Evolutionary conservation across 345 rosid genomes (phyloP).

Genomic region (Gossypium anomalum): DNA sequence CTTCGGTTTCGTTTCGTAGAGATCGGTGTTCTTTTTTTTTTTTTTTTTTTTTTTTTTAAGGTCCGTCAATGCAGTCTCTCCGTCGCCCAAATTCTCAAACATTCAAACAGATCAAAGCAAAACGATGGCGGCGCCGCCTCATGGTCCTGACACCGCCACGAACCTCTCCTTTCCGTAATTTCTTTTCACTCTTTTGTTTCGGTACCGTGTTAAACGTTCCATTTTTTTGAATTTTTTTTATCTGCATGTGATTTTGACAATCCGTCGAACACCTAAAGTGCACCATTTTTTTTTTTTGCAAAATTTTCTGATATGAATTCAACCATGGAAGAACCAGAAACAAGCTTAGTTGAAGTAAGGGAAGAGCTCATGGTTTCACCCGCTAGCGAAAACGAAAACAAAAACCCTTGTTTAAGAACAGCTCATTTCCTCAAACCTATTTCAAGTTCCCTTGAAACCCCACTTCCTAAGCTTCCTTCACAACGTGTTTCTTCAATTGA

Average conservation of each 20-base stretch:
- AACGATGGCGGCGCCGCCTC: conserved; percentile 57
- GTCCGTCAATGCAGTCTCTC: too few relatives aligned
- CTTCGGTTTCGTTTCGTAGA: neutral
- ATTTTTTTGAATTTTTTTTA: neutral
- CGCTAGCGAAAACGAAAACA: conserved; percentile 12
- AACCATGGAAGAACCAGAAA: conserved; percentile 13
- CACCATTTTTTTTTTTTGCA: neutral
- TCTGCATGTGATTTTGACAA: neutral
- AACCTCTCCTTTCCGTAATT: conserved; percentile 62
- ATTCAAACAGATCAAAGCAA: neutral
- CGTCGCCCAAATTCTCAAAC: neutral
- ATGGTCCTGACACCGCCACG: conserved; percentile 72
- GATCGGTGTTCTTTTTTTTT: too few relatives aligned
- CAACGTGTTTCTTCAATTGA: neutral
- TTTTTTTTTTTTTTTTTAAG: too few relatives aligned
- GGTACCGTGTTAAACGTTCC: neutral
- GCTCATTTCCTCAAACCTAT: conserved; percentile 28
- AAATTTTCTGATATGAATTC: neutral
- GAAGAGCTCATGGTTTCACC: conserved; percentile 25
- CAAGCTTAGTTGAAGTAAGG: conserved; percentile 17
- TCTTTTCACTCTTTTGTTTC: neutral
- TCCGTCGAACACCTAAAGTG: neutral
- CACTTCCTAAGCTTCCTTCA: conserved; percentile 12
- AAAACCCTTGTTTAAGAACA: conserved; percentile 13
- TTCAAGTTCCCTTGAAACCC: neutral